These are phyloP conservation scores for Anthracocystis setariae DNA, from an alignment of 1,284 basidiomycete genomes.

Conservation along the genomic window DNA sequence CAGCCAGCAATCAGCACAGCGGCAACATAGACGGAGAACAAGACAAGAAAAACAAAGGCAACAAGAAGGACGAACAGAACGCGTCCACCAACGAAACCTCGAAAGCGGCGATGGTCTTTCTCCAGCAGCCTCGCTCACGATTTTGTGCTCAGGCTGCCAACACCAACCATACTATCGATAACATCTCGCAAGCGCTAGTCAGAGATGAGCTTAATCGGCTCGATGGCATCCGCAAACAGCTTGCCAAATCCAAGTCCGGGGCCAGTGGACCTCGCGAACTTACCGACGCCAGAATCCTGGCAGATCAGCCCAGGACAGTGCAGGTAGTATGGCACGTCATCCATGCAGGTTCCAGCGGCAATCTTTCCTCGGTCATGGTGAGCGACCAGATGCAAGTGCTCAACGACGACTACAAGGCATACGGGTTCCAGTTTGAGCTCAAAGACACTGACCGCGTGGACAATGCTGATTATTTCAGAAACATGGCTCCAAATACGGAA, in stretches of 20 bases:
- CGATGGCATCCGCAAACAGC: slow-evolving; percentile 24
- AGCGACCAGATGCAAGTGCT: slow-evolving; percentile 71
- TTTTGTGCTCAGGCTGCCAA: slow-evolving; percentile 40
- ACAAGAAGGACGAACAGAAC: slow-evolving; percentile 8
- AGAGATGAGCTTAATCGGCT: slow-evolving; percentile 26
- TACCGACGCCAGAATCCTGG: slow-evolving; percentile 33
- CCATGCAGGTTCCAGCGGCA: slow-evolving; percentile 31
- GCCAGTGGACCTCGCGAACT: slow-evolving; percentile 18
- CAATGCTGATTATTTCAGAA: slow-evolving; percentile 72
- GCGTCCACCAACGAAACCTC: slow-evolving; percentile 8
- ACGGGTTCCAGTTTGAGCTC: slow-evolving; percentile 71
- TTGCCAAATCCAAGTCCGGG: slow-evolving; percentile 2
- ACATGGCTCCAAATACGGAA: slow-evolving; percentile 69
- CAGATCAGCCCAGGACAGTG: slow-evolving; percentile 32
- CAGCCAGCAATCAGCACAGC: no score
- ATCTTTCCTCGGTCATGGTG: slow-evolving; percentile 25
- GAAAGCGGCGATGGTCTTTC: slow-evolving; percentile 8
- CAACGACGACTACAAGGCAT: slow-evolving; percentile 70
- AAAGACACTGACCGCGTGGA: slow-evolving; percentile 68
- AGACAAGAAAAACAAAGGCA: slow-evolving; percentile 3
- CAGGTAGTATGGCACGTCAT: slow-evolving; percentile 50
- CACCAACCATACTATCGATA: slow-evolving; percentile 30
- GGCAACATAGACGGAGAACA: no score
- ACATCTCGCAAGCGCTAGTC: slow-evolving; percentile 12
- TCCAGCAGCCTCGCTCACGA: slow-evolving; percentile 34